These are phyloP conservation scores for Colletotrichum sp. DNA, from an alignment of 2,329 filamentous ascomycete genomes.

Conservation along the genomic window DNA sequence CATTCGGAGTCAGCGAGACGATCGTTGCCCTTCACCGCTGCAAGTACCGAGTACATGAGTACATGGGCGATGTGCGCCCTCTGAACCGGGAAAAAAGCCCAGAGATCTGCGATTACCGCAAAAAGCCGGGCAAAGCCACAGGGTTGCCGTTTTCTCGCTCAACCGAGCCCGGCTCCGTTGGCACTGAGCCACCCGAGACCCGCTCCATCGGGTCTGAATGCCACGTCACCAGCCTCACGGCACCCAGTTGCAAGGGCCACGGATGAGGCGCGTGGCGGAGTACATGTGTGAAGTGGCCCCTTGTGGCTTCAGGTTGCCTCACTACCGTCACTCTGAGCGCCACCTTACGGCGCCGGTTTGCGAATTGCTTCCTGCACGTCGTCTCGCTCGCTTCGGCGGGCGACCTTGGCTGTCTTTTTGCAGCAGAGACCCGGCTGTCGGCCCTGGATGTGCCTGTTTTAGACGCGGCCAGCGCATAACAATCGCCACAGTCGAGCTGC, in stretches of 20 bases:
- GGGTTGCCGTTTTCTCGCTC: not conserved
- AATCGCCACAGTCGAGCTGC: slow-evolving; percentile 22
- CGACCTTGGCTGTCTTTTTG: not conserved
- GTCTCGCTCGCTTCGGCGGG: not conserved
- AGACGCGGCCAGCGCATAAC: slow-evolving; percentile 23
- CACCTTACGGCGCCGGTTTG: slow-evolving; percentile 4
- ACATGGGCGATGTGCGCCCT: not conserved
- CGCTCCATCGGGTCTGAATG: not conserved
- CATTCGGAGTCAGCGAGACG: slow-evolving; percentile 21
- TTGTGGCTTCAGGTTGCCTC: slow-evolving; percentile 17
- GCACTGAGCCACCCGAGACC: slow-evolving; percentile 16
- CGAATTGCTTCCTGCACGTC: slow-evolving; percentile 12
- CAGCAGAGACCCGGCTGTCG: not conserved
- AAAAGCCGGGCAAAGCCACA: slow-evolving; percentile 10
- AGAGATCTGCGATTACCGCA: slow-evolving; percentile 15
- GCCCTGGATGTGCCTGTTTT: not conserved
- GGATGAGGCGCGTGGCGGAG: slow-evolving; percentile 25
- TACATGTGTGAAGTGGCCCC: slow-evolving; percentile 1
- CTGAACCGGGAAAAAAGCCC: not conserved
- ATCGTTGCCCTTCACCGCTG: slow-evolving; percentile 6
- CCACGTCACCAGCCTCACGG: slow-evolving; percentile 26
- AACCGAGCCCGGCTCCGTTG: not conserved
- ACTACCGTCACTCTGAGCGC: slow-evolving; percentile 6
- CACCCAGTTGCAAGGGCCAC: not conserved
- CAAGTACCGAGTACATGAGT: slow-evolving; percentile 13